These are phyloP conservation scores for Yarrowia sp. DNA, from an alignment of 805 yeast genomes.

Conservation along the genomic window DNA sequence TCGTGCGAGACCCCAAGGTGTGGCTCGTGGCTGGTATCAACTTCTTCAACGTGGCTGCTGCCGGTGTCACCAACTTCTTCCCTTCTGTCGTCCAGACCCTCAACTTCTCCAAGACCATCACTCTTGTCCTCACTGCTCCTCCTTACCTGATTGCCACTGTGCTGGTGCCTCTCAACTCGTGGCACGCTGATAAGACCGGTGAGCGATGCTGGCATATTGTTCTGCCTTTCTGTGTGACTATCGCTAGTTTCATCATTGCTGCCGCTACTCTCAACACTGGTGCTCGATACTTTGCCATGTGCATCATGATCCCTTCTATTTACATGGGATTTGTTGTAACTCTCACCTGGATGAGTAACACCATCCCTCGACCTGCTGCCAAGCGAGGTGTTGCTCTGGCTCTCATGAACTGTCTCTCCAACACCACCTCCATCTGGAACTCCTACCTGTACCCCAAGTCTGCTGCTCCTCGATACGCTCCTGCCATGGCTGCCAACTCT, in stretches of 20 bases:
- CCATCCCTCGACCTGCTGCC: conserved; percentile 56
- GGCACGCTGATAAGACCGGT: conserved; percentile 55
- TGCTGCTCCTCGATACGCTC: conserved; percentile 29
- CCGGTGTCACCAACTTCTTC: conserved; percentile 61
- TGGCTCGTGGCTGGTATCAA: conserved; percentile 30
- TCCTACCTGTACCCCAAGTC: conserved; percentile 29
- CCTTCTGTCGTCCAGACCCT: conserved; percentile 60
- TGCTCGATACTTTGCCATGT: conserved; percentile 59
- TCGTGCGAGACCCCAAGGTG: conserved; percentile 34
- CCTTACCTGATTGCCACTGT: conserved; percentile 55
- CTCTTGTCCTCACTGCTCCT: conserved; percentile 59
- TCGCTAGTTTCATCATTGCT: conserved; percentile 34
- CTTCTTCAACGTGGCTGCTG: conserved; percentile 52
- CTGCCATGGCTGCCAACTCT: conserved; percentile 29
- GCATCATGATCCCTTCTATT: conserved; percentile 53
- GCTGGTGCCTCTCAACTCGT: conserved; percentile 52
- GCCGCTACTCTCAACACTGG: conserved; percentile 50
- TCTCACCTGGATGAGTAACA: conserved; percentile 56
- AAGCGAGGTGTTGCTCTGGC: conserved; percentile 59
- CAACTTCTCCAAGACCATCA: conserved; percentile 49
- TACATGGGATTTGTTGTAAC: conserved; percentile 55
- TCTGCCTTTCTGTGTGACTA: conserved; percentile 44
- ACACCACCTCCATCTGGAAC: conserved; percentile 30
- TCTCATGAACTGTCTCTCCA: conserved; percentile 44
- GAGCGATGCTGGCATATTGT: conserved; percentile 54